Base-by-base conservation (phyloP, 192 early-diverging fungal genomes). In the Coemansia pectinata region DNA sequence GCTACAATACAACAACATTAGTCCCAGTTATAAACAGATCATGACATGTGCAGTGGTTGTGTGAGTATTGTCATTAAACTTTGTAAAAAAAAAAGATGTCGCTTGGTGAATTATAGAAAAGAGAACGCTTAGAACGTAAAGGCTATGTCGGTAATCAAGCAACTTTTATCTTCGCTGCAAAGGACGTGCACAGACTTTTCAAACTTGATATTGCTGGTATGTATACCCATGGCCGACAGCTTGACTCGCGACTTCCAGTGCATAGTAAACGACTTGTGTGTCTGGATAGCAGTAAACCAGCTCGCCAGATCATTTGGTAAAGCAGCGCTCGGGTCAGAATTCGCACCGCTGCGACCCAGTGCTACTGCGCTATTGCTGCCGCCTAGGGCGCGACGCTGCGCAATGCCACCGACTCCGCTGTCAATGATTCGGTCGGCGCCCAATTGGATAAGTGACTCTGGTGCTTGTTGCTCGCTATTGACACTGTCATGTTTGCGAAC, bases 281-380 rank as follows among this genome's bases (percentile, higher is more conserved):
- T 59, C 63, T 66, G 66, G 66, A 81, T 76, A 0, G 74, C 67
- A 6, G 58, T 70, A 67, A 81, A 81, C 79, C 79, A 81, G 60
- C 62, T 52, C 23, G 70, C 57, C 65, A 81, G 34, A 39, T 44
- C 63, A 21, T 60, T 70, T 36, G 25, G 41, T 38, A 38, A 40
- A 14, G 39, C 3, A 12, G 39, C 39, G 40, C 45, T 25, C 6
- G 29, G 17, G 6, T 60, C 67, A 3, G 62, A 19, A 25, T 57
- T 58, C 29, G 29, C 50, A 23, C 6, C 5, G 21, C 29, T 27
- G 15, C 42, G 57, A 27, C 67, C 52, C 65, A 68, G 65, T 4
- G 59, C 17, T 14, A 62, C 53, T 17, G 14, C 15, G 15, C 8
- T 33, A 17, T 17, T 23, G 8, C 36, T 52, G 25, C 61, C 72